phyloP scores from a whole-genome alignment of 179 eudicot species.

The Drosera spatulata region DNA sequence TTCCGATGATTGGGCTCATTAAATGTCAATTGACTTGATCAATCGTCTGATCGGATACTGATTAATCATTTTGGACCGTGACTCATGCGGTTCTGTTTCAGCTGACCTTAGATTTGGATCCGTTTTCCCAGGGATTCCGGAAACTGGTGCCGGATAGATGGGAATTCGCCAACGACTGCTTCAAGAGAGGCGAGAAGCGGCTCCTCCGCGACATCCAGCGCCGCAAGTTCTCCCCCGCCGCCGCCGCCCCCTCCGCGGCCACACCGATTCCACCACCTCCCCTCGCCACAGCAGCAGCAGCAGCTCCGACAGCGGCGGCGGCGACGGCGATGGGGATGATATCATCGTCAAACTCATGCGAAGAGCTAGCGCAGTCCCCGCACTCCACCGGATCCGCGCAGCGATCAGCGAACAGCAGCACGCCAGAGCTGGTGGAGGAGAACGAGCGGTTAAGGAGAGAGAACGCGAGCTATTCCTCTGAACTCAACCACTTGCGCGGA shows the following conservation, averaged over 20 bases:
- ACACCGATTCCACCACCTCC: slow-evolving; percentile 3
- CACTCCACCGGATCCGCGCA: slow-evolving; percentile 24
- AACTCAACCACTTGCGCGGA: slow-evolving; percentile 44
- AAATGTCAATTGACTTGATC: not conserved
- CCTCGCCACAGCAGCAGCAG: slow-evolving; percentile 12
- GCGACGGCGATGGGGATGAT: not conserved
- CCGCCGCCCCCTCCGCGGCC: slow-evolving; percentile 14
- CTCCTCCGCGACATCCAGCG: slow-evolving; percentile 67
- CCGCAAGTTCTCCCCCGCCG: slow-evolving; percentile 41
- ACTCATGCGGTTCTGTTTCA: not conserved
- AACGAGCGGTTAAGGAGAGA: slow-evolving; percentile 59
- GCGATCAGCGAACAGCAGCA: slow-evolving; percentile 3
- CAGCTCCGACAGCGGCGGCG: slow-evolving; percentile 11
- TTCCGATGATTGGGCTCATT: not conserved
- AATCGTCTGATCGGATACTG: not conserved
- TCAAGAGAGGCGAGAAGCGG: slow-evolving; percentile 47
- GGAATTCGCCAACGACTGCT: slow-evolving; percentile 76
- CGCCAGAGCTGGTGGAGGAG: slow-evolving; percentile 55
- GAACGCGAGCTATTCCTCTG: slow-evolving; percentile 35
- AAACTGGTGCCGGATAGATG: slow-evolving; percentile 65
- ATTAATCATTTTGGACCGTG: not conserved
- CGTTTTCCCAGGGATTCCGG: slow-evolving; percentile 46
- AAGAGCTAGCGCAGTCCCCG: slow-evolving; percentile 31
- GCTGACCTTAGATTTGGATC: not conserved
- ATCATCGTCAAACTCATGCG: slow-evolving; percentile 34